phyloP scores from a whole-genome alignment of 2,329 filamentous ascomycete genomes.

The Didymella pinodella region DNA sequence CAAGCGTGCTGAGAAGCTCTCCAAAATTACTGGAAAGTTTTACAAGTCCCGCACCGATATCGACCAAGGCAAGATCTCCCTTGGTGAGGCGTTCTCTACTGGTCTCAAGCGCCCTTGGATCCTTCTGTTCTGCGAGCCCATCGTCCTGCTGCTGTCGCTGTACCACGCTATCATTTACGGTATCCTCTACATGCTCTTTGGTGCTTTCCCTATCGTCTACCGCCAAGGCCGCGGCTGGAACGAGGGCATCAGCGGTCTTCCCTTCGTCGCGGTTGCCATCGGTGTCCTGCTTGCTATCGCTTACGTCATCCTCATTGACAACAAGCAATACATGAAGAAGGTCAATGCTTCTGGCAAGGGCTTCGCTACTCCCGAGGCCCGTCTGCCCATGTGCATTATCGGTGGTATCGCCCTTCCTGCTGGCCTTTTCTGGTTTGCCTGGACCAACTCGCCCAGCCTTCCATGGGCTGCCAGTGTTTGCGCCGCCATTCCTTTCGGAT shows the following conservation, averaged over 20 bases:
- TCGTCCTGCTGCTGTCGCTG: constrained; percentile 69
- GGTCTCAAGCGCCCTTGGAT: constrained; percentile 72
- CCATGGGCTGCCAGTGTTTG: constrained; percentile 66
- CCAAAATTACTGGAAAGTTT: constrained; percentile 60
- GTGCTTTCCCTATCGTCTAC: constrained; percentile 67
- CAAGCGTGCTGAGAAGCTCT: constrained; percentile 58
- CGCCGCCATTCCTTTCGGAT: constrained; percentile 63
- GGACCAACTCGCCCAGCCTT: constrained; percentile 58
- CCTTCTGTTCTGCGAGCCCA: constrained; percentile 74
- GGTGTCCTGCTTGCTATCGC: constrained; percentile 68
- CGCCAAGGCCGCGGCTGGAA: constrained; percentile 55
- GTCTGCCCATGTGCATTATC: constrained; percentile 68
- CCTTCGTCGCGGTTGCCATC: constrained; percentile 73
- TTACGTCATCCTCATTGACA: constrained; percentile 56
- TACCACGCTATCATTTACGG: constrained; percentile 66
- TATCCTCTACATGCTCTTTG: constrained; percentile 60
- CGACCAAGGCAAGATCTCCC: constrained; percentile 53
- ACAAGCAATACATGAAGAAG: constrained; percentile 49
- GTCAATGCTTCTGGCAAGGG: constrained; percentile 59
- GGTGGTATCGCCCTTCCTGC: constrained; percentile 68
- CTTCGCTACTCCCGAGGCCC: constrained; percentile 70
- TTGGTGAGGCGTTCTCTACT: constrained; percentile 62
- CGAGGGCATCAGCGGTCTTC: constrained; percentile 48
- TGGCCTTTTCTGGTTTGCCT: constrained; percentile 55
- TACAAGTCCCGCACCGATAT: constrained; percentile 61